Base-by-base conservation (phyloP, 345 rosid genomes). In the Conringia planisiliqua region DNA sequence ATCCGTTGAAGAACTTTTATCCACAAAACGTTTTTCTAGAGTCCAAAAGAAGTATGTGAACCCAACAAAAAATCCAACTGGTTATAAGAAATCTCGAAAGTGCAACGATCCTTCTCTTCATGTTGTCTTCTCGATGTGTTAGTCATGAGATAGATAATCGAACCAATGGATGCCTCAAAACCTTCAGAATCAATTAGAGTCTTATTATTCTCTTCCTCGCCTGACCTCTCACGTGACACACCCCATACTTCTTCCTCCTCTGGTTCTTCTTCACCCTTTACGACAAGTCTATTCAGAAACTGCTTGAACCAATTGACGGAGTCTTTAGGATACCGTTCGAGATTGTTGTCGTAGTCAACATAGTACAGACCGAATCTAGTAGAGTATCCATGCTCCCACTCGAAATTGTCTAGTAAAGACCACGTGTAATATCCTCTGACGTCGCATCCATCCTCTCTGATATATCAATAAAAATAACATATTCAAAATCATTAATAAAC, bases 341-440 rank as follows among this genome's bases (percentile, higher is more conserved):
- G 68, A n/a, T 48, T 36, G 10, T 79, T 52, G 11, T 76, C 60
- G 69, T 59, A 81, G 8, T 83, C 84, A 3, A 83, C 78, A 56
- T 75, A 83, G 32, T 65, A 73, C 3, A 83, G 14, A 12, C 86
- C 86, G 13, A 76, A 81, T 2, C 86, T 76, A 13, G 32, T 27
- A 0, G 71, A 46, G 14, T 83, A 83, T 10, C 86, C 86, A 59
- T 66, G 12, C 17, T 33, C 69, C 86, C 86, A 83, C 20, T 83
- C 84, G 10, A 78, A 81, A 20, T 83, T 76, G 56, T 83, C 86
- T 13, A 79, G 36, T 14, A 83, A 76, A 1, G 86, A 81, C 86
- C 86, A 83, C 3, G 52, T 33, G 36, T 51, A 81, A 29, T 66
- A 83, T 18, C 84, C 86, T 64, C 71, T 73, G 0, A 81, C 82